Conservation (phyloP, 225 moss, liverwort and hornwort genomes). For the Rhytidiadelphus loreus region DNA sequence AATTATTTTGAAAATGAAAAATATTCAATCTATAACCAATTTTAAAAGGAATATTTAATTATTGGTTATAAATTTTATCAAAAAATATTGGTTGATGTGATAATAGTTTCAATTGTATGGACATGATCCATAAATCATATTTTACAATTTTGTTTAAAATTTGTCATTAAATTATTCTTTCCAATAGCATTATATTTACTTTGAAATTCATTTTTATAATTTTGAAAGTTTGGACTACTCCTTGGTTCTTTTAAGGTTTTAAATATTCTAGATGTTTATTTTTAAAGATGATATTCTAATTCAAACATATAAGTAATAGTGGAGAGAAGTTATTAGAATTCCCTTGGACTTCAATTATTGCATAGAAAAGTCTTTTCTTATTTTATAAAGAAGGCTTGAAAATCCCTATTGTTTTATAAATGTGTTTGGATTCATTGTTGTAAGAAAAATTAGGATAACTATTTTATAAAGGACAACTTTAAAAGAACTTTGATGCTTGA, state of each 20-base stretch:
- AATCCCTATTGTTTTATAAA: background rate
- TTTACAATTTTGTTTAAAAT: background rate
- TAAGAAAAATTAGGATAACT: background rate
- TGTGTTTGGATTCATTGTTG: background rate
- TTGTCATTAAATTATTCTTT: background rate
- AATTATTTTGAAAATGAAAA: background rate
- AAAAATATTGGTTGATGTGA: background rate
- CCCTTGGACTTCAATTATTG: background rate
- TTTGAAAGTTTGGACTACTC: background rate
- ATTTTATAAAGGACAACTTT: background rate
- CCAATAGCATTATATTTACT: no score
- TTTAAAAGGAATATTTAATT: background rate
- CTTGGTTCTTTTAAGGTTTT: background rate
- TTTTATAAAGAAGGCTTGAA: background rate
- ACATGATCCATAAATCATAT: background rate
- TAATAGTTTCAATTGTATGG: background rate
- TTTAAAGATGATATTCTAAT: background rate
- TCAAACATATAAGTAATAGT: background rate
- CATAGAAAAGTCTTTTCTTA: background rate
- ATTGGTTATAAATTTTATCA: background rate
- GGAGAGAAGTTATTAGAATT: background rate
- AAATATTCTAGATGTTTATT: background rate
- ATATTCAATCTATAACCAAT: background rate
- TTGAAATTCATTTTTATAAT: no score
- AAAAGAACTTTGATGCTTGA: background rate